phyloP scores from a whole-genome alignment of 2,329 filamentous ascomycete genomes.

The Monosporascus sp. region DNA sequence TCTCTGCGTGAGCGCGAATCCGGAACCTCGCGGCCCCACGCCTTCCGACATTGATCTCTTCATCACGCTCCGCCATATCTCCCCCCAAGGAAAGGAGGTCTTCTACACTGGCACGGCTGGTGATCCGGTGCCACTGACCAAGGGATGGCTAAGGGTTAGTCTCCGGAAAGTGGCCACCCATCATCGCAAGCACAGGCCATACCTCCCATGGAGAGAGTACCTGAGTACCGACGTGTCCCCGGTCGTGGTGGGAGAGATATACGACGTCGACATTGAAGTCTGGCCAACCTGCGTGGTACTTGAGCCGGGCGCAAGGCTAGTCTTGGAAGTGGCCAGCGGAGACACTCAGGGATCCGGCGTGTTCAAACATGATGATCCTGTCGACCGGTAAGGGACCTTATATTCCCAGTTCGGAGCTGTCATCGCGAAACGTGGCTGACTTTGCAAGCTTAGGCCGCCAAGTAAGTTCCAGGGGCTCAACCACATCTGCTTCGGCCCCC shows the following conservation, averaged over 20 bases:
- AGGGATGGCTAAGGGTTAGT: no score
- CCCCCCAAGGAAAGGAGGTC: conserved; percentile 61
- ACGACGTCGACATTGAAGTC: conserved; percentile 17
- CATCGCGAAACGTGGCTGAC: conserved; percentile 1
- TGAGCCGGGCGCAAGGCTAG: conserved; percentile 39
- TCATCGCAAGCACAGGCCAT: no score
- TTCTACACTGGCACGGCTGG: no score
- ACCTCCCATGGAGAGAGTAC: no score
- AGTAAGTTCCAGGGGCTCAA: conserved; percentile 38
- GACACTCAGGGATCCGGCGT: conserved; percentile 48
- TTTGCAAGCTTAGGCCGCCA: conserved; percentile 23
- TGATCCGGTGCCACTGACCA: no score
- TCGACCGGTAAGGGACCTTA: conserved; percentile 27
- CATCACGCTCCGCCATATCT: conserved; percentile 57
- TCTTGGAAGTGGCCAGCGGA: conserved; percentile 40
- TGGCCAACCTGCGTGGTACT: conserved; percentile 60
- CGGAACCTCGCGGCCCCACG: conserved; percentile 49
- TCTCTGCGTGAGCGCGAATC: no score
- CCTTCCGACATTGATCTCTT: conserved; percentile 56
- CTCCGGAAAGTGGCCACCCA: no score
- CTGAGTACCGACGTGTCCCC: no score
- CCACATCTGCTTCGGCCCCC: conserved; percentile 39
- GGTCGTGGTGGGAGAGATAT: no score
- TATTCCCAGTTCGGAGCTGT: no score
- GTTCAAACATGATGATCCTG: conserved; percentile 38